A percentile compares a stretch with the other conserved stretches of the same genome.
These are phyloP conservation scores for Pleomassaria siparia DNA, from an alignment of 2,329 filamentous ascomycete genomes.

Conservation along the genomic window DNA sequence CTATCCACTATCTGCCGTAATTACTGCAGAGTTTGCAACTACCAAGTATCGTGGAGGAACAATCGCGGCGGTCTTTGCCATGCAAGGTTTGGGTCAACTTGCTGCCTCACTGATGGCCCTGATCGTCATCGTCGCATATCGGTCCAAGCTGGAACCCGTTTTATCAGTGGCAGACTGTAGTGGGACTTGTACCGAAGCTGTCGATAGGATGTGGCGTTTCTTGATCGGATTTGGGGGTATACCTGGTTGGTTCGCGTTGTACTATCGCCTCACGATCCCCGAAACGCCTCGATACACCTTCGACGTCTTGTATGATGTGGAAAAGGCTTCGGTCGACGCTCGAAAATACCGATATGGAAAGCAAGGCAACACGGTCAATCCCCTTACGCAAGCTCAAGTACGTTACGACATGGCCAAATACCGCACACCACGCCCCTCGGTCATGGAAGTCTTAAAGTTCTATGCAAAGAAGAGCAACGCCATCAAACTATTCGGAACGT, in stretches of 20 bases:
- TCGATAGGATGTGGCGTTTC: conserved; percentile 37
- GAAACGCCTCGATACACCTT: conserved; percentile 36
- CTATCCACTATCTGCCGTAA: conserved; percentile 18
- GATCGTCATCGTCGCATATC: conserved; percentile 15
- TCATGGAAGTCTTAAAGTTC: conserved; percentile 66
- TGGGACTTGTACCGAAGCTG: conserved; percentile 10
- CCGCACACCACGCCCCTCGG: conserved; percentile 30
- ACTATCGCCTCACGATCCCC: conserved; percentile 36
- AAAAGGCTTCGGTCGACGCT: conserved; percentile 65
- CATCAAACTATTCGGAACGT: conserved; percentile 71
- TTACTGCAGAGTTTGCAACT: conserved; percentile 34
- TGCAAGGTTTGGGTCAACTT: conserved; percentile 39
- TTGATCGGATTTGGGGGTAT: conserved; percentile 36
- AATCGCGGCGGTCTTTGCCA: conserved; percentile 36
- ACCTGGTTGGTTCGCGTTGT: conserved; percentile 33
- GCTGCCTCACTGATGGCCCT: conserved; percentile 18
- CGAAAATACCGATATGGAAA: conserved; percentile 71
- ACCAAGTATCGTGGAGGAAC: conserved; percentile 31
- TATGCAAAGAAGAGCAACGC: conserved; percentile 71
- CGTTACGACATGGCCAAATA: conserved; percentile 45
- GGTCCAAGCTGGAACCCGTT: conserved; percentile 9
- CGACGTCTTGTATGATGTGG: conserved; percentile 33
- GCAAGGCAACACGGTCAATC: conserved; percentile 61
- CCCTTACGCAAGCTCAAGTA: conserved; percentile 62
- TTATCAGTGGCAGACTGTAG: conserved; percentile 9